A percentile compares a stretch with the other conserved stretches of the same genome.
Conservation (phyloP, 2,329 filamentous ascomycete genomes). For the Aspergillus flavus region DNA sequence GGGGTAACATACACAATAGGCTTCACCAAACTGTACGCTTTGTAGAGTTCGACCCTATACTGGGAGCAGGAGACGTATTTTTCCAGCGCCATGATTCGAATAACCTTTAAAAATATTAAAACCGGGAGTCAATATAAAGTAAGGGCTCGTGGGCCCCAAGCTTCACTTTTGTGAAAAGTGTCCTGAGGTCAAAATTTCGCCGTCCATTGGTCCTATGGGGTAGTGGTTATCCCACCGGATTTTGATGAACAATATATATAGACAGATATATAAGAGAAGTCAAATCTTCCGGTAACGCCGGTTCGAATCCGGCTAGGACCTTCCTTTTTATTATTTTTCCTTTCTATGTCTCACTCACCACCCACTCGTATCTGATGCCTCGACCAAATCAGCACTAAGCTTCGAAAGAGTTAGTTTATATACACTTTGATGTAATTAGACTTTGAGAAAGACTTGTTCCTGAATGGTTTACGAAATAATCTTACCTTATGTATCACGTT, state of each 20-base stretch:
- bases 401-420: too few species aligned
- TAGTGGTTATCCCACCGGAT: not conserved
- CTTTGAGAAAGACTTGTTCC: too few species aligned
- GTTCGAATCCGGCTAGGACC: not conserved
- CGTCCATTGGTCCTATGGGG: not conserved
- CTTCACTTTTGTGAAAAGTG: not conserved
- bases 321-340: not conserved
- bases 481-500: too few species aligned
- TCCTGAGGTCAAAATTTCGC: not conserved
- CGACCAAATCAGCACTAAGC: too few species aligned
- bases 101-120: not conserved
- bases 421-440: too few species aligned
- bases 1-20: too few species aligned
- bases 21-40: too few species aligned
- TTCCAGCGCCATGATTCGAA: too few species aligned
- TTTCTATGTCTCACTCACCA: not conserved
- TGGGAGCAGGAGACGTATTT: too few species aligned
- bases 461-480: too few species aligned
- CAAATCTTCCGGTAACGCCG: not conserved
- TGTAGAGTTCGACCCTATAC: too few species aligned
- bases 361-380: not conserved
- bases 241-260: not conserved
- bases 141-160: rapidly evolving
- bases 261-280: not conserved
- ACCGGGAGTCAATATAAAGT: not conserved